Evolutionary conservation across 2,329 filamentous ascomycete genomes (phyloP).

Genomic region (Curvularia lunata): DNA sequence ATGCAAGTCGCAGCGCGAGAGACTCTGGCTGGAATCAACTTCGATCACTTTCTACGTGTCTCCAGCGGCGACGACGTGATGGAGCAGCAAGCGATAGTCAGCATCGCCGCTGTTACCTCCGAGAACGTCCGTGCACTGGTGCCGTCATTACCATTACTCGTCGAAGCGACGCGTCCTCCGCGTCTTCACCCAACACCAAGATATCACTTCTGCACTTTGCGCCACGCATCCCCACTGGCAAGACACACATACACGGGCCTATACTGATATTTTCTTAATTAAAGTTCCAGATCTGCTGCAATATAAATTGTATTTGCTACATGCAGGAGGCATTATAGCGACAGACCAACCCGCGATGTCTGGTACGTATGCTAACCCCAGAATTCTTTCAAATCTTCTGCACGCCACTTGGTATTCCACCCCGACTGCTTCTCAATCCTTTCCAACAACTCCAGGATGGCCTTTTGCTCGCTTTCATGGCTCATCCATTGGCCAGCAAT

Average conservation of each 20-base stretch:
- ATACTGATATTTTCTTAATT: neutral
- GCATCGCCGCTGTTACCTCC: constrained; percentile 16
- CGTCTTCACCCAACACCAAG: neutral
- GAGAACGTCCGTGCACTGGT: constrained; percentile 13
- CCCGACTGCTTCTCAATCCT: constrained; percentile 61
- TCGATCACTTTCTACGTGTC: constrained; percentile 17
- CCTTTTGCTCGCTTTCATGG: constrained; percentile 52
- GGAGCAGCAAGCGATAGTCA: constrained; percentile 13
- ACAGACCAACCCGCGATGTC: neutral
- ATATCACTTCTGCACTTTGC: neutral
- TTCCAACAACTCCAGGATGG: constrained; percentile 57
- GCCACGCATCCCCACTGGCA: neutral
- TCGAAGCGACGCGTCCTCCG: constrained; percentile 1
- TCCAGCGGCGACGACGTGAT: constrained; percentile 6
- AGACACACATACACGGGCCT: neutral
- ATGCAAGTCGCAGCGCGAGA: constrained; percentile 3
- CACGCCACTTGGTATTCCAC: constrained; percentile 61
- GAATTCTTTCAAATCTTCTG: constrained; percentile 59
- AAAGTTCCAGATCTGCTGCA: neutral
- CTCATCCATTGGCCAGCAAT: constrained; percentile 58
- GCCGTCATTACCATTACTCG: constrained; percentile 7
- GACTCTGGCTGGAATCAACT: constrained; percentile 2
- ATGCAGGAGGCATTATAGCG: neutral
- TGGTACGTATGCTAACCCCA: constrained; percentile 50
- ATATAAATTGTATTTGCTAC: neutral